Base-by-base conservation (phyloP, 306 rosid species). In the Vachellia pachyceras region DNA sequence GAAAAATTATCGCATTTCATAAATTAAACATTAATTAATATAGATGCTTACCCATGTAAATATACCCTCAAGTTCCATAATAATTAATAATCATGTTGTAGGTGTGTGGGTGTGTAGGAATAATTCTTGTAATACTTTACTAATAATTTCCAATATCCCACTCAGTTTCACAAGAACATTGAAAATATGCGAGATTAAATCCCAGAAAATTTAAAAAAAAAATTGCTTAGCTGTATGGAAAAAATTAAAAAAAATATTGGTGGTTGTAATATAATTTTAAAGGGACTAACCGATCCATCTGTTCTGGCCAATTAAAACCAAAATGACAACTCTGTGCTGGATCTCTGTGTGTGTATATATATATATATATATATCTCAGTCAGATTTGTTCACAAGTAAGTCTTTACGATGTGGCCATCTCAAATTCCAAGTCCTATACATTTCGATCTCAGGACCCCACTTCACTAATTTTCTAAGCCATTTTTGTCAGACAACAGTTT, bases 311-410 rank as follows among this genome's bases (percentile, higher is more conserved):
- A 44, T 55, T 79, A 78, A 79, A 82, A 79, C 29, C 61, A 42
- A 58, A 61, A 69, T 82, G 82, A 82, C 82, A 81, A 46, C 82
- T 47, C 79, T 82, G 55, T 78, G 80, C 86, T 83, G 84, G 88
- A 86, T 82, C 83, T 86, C 83, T 79, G 76, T 65, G 60, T 79
- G 82, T 77, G 84, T 86, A 87, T 88, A 7, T 6, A 18, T 3
- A 1, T 12, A 78, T n/a, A n/a, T n/a, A n/a, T n/a, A n/a, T n/a
- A n/a, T n/a, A n/a, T n/a, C n/a, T 92, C 88, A 88, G 94, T 90
- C 91, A 88, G 92, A 91, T 85, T 85, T 84, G 84, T 86, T 77
- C 88, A 81, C 86, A 89, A 5, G 49, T 66, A 87, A 50, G 79
- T 75, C 84, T 79, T 86, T 84, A 84, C 76, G 22, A 77, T 72